Evolutionary conservation across 2,329 filamentous ascomycete species (phyloP), one percentile per base, ranked within the genome.

Genomic region (Fusarium anthophilum): DNA sequence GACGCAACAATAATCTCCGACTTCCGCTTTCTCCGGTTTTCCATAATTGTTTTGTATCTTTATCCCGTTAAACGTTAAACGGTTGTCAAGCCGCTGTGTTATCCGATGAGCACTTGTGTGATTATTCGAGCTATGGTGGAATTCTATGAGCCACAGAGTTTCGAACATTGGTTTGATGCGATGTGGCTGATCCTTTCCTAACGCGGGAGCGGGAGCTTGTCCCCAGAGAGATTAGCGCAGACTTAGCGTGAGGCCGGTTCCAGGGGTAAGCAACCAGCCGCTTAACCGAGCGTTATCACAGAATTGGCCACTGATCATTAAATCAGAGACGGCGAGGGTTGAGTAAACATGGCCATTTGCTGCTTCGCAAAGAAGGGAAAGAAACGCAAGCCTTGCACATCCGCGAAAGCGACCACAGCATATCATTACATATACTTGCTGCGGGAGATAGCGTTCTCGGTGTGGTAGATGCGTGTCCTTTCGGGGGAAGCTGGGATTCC

Each of bases 21-120:
- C 63, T 80, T 82, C 30, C 81, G 75, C 69, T 83, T 83, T 9
- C 30, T 44, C 26, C 73, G 64, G 28, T 45, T 58, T 10, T 68
- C 43, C 81, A 83, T 83, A 35, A 24, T 35, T n/a, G 8, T 51
- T 35, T 17, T 51, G 48, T 51, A 35, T 61, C 53, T 24, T 37
- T 68, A 44, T 28, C 12, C 30, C 45, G 51, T 39, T 17, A 20
- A 24, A 35, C 45, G 51, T 39, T 17, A 20, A 24, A 35, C n/a
- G 17, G 38, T 44, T 51, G 30, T 26, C 56, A 30, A 43, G 22
- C 51, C 17, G 35, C 53, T 76, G 69, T 70, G 76, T 67, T 45
- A 58, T 43, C 55, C 20, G 20, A 39, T 28, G 51, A 55, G 28
- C 26, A 26, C 13, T 47, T 39, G 47, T 39, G 51, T 24, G 47